Evolutionary conservation across 163 green algal genomes (phyloP).

Genomic region (Prototheca cutis): DNA sequence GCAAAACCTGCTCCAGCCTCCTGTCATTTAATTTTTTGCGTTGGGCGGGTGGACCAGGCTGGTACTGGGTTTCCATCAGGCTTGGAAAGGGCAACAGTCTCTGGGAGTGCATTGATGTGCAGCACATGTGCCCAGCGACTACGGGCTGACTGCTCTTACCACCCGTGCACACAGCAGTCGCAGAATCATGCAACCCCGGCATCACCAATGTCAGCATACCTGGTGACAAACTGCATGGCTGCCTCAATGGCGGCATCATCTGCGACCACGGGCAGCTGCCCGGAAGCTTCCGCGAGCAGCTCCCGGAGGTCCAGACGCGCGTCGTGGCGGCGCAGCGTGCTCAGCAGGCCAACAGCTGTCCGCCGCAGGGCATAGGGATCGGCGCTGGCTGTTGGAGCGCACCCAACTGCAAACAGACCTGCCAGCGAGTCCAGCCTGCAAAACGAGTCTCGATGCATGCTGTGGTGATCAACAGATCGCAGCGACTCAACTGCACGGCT

Average conservation of each 20-base stretch:
- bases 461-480: too few relatives aligned
- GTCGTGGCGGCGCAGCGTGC: slow-evolving; percentile 3
- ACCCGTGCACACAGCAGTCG: too few relatives aligned
- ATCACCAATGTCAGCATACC: too few relatives aligned
- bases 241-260: slow-evolving; percentile 11
- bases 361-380: slow-evolving; percentile 90
- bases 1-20: slow-evolving; percentile 82
- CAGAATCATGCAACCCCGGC: too few relatives aligned
- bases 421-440: slow-evolving; percentile 80
- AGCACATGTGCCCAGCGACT: too few relatives aligned
- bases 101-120: too few relatives aligned
- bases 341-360: slow-evolving; percentile 77
- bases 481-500: too few relatives aligned
- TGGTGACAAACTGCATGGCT: slow-evolving; percentile 11
- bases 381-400: slow-evolving; percentile 67
- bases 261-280: slow-evolving; percentile 54
- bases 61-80: neutral
- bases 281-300: slow-evolving; percentile 16
- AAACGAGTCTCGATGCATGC: too few relatives aligned
- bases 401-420: slow-evolving; percentile 82
- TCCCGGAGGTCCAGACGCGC: slow-evolving; percentile 8
- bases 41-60: neutral
- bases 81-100: too few relatives aligned
- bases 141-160: too few relatives aligned
- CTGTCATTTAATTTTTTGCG: slow-evolving; percentile 10